Percentiles rank a stretch among this genome's conserved stretches.
These are phyloP conservation scores for Phytophthora agathidicida DNA, from an alignment of 352 stramenopile genomes.

Conservation along the genomic window DNA sequence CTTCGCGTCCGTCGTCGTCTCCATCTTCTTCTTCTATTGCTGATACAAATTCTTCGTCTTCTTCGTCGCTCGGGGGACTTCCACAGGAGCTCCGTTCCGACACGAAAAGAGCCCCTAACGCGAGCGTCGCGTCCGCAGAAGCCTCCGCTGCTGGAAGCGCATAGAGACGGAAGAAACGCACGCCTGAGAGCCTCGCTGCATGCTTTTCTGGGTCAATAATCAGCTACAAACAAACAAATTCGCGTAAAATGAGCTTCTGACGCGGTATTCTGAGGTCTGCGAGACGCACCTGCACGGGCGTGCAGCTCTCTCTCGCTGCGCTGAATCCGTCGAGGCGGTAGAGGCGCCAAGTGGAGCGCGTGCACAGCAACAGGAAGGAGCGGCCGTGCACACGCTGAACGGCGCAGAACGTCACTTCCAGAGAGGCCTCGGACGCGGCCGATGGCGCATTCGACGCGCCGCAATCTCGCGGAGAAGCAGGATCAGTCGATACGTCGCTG, in stretches of 20 bases:
- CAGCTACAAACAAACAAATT: slow-evolving; percentile 40
- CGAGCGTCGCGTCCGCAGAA: slow-evolving; percentile 11
- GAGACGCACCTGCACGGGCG: slow-evolving; percentile 50
- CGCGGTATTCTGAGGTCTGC: background rate
- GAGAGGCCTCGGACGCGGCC: slow-evolving; percentile 16
- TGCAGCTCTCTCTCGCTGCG: slow-evolving; percentile 40
- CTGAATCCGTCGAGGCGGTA: slow-evolving; percentile 67
- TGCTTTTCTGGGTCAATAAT: slow-evolving; percentile 50
- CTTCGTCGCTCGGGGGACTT: slow-evolving; percentile 24
- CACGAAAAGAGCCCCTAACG: slow-evolving; percentile 57
- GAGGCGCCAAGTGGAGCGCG: slow-evolving; percentile 57
- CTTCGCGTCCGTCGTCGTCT: slow-evolving; percentile 45
- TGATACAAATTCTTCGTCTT: slow-evolving; percentile 49
- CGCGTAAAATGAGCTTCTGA: no score
- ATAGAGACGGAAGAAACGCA: slow-evolving; percentile 73
- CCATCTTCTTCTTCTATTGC: slow-evolving; percentile 24
- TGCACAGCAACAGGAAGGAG: slow-evolving; percentile 65
- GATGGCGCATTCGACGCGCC: slow-evolving; percentile 13
- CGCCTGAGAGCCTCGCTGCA: slow-evolving; percentile 42
- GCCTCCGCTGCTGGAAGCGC: slow-evolving; percentile 23
- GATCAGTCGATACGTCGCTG: background rate
- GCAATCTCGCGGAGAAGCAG: slow-evolving; percentile 1
- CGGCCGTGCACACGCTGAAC: slow-evolving; percentile 59
- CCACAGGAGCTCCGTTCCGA: slow-evolving; percentile 33
- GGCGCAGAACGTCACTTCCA: slow-evolving; percentile 69